Evolutionary conservation across 805 yeast genomes (phyloP).

Genomic region (Candida michaelii): DNA sequence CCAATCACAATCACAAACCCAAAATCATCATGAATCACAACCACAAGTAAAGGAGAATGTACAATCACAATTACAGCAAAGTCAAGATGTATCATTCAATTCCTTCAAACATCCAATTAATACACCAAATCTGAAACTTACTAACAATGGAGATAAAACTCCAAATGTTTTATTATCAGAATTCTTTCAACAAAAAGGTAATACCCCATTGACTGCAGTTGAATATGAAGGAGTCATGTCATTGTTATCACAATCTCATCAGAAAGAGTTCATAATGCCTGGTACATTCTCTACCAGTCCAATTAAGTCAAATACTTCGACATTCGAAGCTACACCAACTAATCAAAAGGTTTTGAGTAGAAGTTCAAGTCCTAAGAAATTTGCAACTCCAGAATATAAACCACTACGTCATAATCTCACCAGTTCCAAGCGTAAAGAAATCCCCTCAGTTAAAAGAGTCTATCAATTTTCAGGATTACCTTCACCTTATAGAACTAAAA

Average conservation of each 20-base stretch:
- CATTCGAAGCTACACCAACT: conserved; percentile 25
- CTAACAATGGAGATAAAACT: conserved; percentile 10
- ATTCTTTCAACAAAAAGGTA: conserved; percentile 75
- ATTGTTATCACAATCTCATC: conserved; percentile 30
- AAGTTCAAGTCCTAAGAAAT: conserved; percentile 16
- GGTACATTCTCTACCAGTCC: conserved; percentile 13
- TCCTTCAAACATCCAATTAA: not conserved
- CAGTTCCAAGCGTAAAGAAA: conserved; percentile 13
- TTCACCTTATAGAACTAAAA: conserved; percentile 43
- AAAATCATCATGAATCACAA: not conserved
- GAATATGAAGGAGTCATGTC: conserved; percentile 83
- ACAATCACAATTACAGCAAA: too few relatives aligned
- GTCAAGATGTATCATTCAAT: not conserved
- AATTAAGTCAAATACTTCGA: conserved; percentile 4
- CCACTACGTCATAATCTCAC: conserved; percentile 33
- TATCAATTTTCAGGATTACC: conserved; percentile 47
- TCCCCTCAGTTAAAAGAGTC: conserved; percentile 41
- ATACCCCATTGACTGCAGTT: conserved; percentile 65
- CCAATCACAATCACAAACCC: not conserved
- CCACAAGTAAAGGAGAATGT: too few relatives aligned
- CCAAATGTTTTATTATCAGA: conserved; percentile 61
- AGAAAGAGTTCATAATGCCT: conserved; percentile 14
- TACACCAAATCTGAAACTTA: not conserved
- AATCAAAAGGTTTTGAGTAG: conserved; percentile 24
- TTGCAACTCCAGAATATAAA: conserved; percentile 36